Conservation (phyloP, 805 yeast species). For the Hanseniaspora lachancei region DNA sequence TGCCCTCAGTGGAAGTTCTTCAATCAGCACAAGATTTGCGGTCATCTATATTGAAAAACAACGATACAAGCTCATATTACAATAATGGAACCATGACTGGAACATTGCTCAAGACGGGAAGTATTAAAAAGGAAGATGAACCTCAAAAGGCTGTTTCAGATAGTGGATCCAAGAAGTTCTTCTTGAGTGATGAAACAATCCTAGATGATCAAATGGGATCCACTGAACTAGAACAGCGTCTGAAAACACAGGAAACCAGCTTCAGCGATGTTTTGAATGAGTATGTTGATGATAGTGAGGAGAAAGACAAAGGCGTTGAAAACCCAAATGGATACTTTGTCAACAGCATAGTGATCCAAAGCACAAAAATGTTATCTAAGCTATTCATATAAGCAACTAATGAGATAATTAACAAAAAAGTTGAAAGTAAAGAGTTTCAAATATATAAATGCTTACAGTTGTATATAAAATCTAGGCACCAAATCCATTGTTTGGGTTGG, state of each 20-base stretch:
- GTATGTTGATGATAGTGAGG: neutral
- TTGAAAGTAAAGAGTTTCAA: neutral
- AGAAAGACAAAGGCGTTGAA: neutral
- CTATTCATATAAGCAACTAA: neutral
- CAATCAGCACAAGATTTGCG: neutral
- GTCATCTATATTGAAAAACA: neutral
- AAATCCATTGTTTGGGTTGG: conserved; percentile 32
- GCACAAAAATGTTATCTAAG: neutral
- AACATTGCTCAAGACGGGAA: neutral
- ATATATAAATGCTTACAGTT: neutral
- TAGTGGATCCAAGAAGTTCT: neutral
- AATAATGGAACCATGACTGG: neutral
- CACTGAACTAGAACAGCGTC: neutral
- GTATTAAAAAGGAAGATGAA: neutral
- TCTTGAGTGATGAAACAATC: conserved; percentile 4
- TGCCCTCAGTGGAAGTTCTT: neutral
- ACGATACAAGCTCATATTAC: neutral
- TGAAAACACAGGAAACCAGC: neutral
- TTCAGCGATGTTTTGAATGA: neutral
- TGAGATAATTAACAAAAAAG: neutral
- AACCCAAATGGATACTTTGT: neutral
- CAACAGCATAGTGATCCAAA: neutral
- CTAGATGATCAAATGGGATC: neutral
- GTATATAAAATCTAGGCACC: conserved; percentile 11
- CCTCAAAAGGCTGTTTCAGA: neutral